Evolutionary conservation across 306 rosid species (phyloP), one percentile per base, ranked within the genome.

Genomic region (Corylus americana): DNA sequence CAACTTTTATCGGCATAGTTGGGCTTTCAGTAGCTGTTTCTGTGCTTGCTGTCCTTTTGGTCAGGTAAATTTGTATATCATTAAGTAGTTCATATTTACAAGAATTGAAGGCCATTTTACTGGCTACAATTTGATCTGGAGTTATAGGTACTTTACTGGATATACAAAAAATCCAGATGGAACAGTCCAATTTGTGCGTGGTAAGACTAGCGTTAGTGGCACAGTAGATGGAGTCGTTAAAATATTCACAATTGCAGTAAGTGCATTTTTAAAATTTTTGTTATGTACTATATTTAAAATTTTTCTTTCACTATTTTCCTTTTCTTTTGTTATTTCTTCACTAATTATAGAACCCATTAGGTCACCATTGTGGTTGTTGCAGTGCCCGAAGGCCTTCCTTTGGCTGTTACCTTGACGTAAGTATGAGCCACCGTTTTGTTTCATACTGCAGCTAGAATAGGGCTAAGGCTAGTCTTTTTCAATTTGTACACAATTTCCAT

Each of bases 351-450:
- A 86, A 84, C 80, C 78, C n/a, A 87, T 75, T 88, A 95, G 99
- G 99, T 95, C 73, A 95, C 98, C 54, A 95, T 95, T 81, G 99
- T 95, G 83, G 99, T 95, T 67, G 99, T 95, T 91, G 97, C 99
- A 35, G 99, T 95, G 73, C 98, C 98, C 54, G 99, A 95, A 86
- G 99, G 99, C 78, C 94, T 95, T 35, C 99, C 99, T 75, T 86
- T 95, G 91, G 99, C 99, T 45, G 99, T 95, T 71, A 95, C 99
- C 70, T 88, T 95, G 80, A 95, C 98, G 99, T 93, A 89, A 82
- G 98, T 82, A 48, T 78, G 49, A 71, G 64, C 80, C 59, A 59
- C 55, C 45, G 76, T 47, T 18, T 68, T 77, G 51, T 66, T 63
- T 84, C 71, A 11, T 59, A 62, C 49, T 76, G 73, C 70, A 68